These are phyloP conservation scores for Lachnellula hyalina DNA, from an alignment of 2,329 filamentous ascomycete genomes.

Conservation along the genomic window DNA sequence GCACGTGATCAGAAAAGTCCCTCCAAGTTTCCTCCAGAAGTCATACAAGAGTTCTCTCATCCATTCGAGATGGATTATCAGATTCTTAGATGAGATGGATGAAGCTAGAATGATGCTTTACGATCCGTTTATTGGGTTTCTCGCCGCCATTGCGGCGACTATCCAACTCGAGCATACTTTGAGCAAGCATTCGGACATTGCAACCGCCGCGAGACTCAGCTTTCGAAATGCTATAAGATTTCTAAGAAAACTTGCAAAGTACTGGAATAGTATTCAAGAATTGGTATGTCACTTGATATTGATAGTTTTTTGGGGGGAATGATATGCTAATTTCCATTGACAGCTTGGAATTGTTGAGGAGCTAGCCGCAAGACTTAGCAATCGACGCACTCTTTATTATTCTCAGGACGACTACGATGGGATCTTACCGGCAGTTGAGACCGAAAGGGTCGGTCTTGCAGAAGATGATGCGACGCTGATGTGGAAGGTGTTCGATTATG, in stretches of 20 bases:
- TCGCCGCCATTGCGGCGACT: slow-evolving; percentile 15
- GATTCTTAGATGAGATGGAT: slow-evolving; percentile 18
- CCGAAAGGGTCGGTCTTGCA: slow-evolving; percentile 13
- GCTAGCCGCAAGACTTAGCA: slow-evolving; percentile 11
- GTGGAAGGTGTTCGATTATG: slow-evolving; percentile 20
- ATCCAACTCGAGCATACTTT: slow-evolving; percentile 18
- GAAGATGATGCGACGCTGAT: slow-evolving; percentile 14
- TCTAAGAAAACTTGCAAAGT: slow-evolving; percentile 14
- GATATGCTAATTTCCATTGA: background rate
- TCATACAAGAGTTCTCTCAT: slow-evolving; percentile 20
- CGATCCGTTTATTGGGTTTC: slow-evolving; percentile 19
- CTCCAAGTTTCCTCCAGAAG: slow-evolving; percentile 18
- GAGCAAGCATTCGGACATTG: slow-evolving; percentile 16
- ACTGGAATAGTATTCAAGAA: slow-evolving; percentile 15
- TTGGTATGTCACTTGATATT: slow-evolving; percentile 3
- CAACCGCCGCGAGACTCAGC: slow-evolving; percentile 14
- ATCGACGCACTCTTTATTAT: slow-evolving; percentile 17
- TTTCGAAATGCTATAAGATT: slow-evolving; percentile 14
- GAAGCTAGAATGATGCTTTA: slow-evolving; percentile 20
- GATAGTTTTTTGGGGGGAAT: background rate
- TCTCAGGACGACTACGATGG: slow-evolving; percentile 19
- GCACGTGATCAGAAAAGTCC: slow-evolving; percentile 18
- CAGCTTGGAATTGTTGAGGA: slow-evolving; percentile 17
- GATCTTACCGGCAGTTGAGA: slow-evolving; percentile 14
- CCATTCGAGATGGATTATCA: slow-evolving; percentile 18